Percentiles rank a stretch among this genome's conserved stretches.
phyloP scores from a whole-genome alignment of 2,329 filamentous ascomycete species.

The Coleophoma crateriformis region DNA sequence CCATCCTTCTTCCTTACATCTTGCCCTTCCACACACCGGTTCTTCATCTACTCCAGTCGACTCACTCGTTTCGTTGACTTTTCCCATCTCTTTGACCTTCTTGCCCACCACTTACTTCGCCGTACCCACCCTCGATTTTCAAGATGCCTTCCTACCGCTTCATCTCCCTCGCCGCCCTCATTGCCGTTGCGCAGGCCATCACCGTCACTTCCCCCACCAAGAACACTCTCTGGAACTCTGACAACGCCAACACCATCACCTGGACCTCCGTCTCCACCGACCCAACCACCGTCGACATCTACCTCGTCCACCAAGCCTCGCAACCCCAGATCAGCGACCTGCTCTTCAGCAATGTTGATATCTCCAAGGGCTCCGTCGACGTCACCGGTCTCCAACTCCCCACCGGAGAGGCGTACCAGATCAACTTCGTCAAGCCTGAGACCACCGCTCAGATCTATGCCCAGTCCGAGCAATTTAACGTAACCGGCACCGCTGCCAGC shows the following conservation, averaged over 20 bases:
- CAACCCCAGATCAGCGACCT: background rate
- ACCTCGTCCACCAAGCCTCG: conserved; percentile 1
- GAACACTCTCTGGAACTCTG: background rate
- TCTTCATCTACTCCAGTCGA: background rate
- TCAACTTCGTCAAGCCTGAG: conserved; percentile 2
- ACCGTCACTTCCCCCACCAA: conserved; percentile 1
- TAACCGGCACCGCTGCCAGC: background rate
- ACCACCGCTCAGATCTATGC: background rate
- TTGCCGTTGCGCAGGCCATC: background rate
- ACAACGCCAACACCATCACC: conserved; percentile 2
- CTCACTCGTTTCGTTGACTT: conserved; percentile 3
- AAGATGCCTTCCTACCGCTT: background rate
- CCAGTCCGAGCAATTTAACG: conserved; percentile 2
- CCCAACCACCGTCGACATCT: conserved; percentile 1
- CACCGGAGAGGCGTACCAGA: background rate
- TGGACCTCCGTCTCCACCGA: conserved; percentile 2
- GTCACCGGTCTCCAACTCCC: conserved; percentile 1
- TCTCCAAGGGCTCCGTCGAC: conserved; percentile 1
- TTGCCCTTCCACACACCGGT: no score
- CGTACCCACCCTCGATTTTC: background rate
- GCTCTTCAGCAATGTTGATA: background rate
- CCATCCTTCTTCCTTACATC: no score
- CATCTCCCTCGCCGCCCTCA: background rate
- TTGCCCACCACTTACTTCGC: background rate
- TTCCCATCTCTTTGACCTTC: background rate